Percentiles rank a stretch among this genome's conserved stretches.
Conservation (phyloP, 176 grass and related monocot genomes). For the sorghum (Sorghum bicolor) region Sorghum_bicolor_NCBIv3 NC_012872.2:63360001-63360500, state of each 20-base stretch:
- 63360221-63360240: not conserved
- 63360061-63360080: not conserved
- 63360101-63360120: not conserved
- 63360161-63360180: not conserved
- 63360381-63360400: slow-evolving; percentile 85
- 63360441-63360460: slow-evolving; percentile 44
- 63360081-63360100: not conserved
- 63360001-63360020: not conserved
- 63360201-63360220: not conserved
- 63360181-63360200: not conserved
- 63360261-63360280: not conserved
- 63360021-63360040: not conserved
- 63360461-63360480: slow-evolving; percentile 66
- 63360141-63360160: not conserved
- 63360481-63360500: slow-evolving; percentile 21
- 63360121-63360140: not conserved
- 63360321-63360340: slow-evolving; percentile 18
- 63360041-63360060: not conserved
- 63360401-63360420: slow-evolving; percentile 80
- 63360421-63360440: slow-evolving; percentile 68
- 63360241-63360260: not conserved
- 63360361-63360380: slow-evolving; percentile 86
- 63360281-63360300: not conserved
- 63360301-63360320: not conserved
- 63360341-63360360: slow-evolving; percentile 47